Evolutionary conservation across 306 rosid genomes (phyloP), one percentile per base, ranked within the genome.

Genomic region (Pyrus betulifolia): DNA sequence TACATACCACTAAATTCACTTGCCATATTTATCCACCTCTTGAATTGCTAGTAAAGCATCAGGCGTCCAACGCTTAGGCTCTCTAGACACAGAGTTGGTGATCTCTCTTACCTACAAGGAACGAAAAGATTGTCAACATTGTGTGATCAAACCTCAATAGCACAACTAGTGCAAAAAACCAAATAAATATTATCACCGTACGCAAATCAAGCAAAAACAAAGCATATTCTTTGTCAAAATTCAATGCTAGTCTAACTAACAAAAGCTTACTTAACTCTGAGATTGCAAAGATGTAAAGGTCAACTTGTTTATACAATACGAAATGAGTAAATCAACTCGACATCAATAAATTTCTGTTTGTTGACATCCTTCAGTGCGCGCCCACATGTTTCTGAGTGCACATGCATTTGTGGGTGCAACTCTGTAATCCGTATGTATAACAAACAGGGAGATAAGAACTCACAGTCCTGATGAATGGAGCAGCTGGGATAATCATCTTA

Each of bases 1-100:
- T 30, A 75, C 49, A 71, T 59, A 80, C 54, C 51, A 61, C 45
- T 25, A 66, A 61, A 40, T 23, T 72, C 31, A 44, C 54, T 57
- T 69, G 64, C 27, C 78, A 77, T 69, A 59, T 30, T 9, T 61
- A 67, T 15, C 57, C 86, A 93, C 98, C 91, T 93, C 98, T 74
- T 93, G 98, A 60, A 91, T 84, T 70, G 93, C 87, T 59, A 87
- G 0, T 69, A 91, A 71, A 44, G 97, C 98, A 81, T 89, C 98
- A 31, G 97, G 82, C 52, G 88, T 76, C 98, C 98, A 93, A 44
- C 93, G 92, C 1, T 33, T 57, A 65, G 88, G 78, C 27, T 75
- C 30, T 0, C 65, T 67, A 76, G 97, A 84, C 45, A 78, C 44
- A 54, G 80, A 80, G 61, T 44, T 2, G 63, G 86, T 88, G 74